A percentile compares a stretch with the other conserved stretches of the same genome.
Evolutionary conservation across 768 basidiomycete species (phyloP).

Genomic region (Mycena pura): DNA sequence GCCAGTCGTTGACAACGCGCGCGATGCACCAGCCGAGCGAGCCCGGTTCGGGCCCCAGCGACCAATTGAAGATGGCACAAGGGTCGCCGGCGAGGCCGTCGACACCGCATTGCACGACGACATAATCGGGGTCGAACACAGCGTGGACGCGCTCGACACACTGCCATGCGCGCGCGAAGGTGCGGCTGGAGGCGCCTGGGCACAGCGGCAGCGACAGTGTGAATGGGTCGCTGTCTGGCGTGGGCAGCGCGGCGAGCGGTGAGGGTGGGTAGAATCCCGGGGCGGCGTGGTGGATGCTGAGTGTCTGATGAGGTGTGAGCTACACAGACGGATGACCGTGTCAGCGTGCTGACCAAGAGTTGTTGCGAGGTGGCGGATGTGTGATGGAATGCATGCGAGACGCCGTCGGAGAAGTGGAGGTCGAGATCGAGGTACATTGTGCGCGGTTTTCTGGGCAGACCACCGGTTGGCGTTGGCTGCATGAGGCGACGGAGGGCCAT

Average conservation of each 20-base stretch:
- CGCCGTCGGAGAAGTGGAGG: constrained; percentile 90
- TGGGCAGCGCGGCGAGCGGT: constrained; percentile 53
- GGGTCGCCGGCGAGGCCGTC: constrained; percentile 90
- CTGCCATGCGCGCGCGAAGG: constrained; percentile 70
- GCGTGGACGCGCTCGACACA: constrained; percentile 65
- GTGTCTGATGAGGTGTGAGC: constrained; percentile 51
- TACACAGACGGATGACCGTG: not conserved
- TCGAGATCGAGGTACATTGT: constrained; percentile 94
- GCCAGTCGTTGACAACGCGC: constrained; percentile 59
- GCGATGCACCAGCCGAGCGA: constrained; percentile 75
- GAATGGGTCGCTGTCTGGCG: constrained; percentile 57
- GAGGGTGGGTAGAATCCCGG: constrained; percentile 86
- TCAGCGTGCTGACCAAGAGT: constrained; percentile 48
- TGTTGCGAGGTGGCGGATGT: constrained; percentile 45
- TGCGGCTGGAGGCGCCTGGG: constrained; percentile 69
- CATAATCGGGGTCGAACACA: constrained; percentile 75
- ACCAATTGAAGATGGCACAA: constrained; percentile 76
- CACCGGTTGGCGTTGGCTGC: constrained; percentile 7
- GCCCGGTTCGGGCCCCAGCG: constrained; percentile 59
- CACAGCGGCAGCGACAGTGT: constrained; percentile 83
- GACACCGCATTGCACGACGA: constrained; percentile 86
- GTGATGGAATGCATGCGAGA: constrained; percentile 75
- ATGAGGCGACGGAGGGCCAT: constrained; percentile 56
- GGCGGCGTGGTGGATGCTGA: constrained; percentile 85
- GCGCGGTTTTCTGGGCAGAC: constrained; percentile 51